A percentile compares a stretch with the other conserved stretches of the same genome.
Conservation (phyloP, 257 asterid species). For the Solanum piurae region DNA sequence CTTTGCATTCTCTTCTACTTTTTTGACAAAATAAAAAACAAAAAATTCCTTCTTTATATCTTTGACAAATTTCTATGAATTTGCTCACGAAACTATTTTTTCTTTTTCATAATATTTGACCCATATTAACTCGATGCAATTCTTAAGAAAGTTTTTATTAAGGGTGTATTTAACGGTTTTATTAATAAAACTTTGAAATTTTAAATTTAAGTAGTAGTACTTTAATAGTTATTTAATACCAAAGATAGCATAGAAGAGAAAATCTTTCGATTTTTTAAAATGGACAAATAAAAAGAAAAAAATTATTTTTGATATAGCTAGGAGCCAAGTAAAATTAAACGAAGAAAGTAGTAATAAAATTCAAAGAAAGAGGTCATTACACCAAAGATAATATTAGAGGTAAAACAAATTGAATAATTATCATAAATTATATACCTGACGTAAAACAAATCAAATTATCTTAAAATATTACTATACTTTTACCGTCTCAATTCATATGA, state of each 20-base stretch:
- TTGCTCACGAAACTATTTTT: background rate
- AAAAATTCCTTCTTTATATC: background rate
- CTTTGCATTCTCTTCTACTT: background rate
- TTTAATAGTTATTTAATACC: too few relatives aligned
- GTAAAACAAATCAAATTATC: background rate
- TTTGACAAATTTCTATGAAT: background rate
- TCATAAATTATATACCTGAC: too few relatives aligned
- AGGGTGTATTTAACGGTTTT: background rate
- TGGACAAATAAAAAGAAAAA: too few relatives aligned
- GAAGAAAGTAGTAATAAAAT: too few relatives aligned
- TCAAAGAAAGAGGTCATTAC: background rate
- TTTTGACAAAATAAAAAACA: background rate
- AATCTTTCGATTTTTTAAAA: too few relatives aligned
- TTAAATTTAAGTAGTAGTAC: background rate
- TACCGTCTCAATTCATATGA: background rate
- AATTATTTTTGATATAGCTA: too few relatives aligned
- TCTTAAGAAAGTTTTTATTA: too few relatives aligned
- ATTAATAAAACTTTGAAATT: too few relatives aligned
- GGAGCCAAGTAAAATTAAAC: too few relatives aligned
- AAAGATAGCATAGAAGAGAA: background rate
- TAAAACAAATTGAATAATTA: background rate
- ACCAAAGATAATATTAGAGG: background rate
- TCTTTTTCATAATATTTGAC: background rate
- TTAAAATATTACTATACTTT: background rate
- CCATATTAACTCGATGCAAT: too few relatives aligned